Evolutionary conservation across 2,329 filamentous ascomycete genomes (phyloP).

Genomic region (Microcyclospora tardicrescens): DNA sequence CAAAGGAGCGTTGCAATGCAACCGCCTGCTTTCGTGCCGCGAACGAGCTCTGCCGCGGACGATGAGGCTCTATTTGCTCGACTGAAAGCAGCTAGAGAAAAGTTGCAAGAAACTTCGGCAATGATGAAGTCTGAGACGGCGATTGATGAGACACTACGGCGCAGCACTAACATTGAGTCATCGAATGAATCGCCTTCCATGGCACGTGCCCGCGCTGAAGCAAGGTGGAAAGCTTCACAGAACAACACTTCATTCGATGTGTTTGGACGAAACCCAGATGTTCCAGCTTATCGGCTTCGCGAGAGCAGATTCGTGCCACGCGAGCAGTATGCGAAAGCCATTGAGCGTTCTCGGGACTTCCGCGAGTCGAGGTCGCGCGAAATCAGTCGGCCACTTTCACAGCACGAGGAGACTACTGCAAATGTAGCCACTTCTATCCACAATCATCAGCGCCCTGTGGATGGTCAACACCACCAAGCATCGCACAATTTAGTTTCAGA

Average conservation of each 20-base stretch:
- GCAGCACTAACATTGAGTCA: slow-evolving; percentile 14
- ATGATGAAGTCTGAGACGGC: slow-evolving; percentile 8
- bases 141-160: slow-evolving; percentile 11
- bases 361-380: slow-evolving; percentile 10
- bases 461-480: no score
- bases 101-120: slow-evolving; percentile 10
- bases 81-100: slow-evolving; percentile 18
- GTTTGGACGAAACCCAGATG: slow-evolving; percentile 7
- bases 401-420: no score
- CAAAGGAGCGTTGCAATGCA: slow-evolving; percentile 4
- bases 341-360: slow-evolving; percentile 20
- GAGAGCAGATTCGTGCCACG: slow-evolving; percentile 25
- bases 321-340: slow-evolving; percentile 22
- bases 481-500: no score
- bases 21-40: slow-evolving; percentile 3
- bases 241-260: slow-evolving; percentile 3
- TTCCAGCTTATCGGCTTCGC: slow-evolving; percentile 24
- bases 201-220: slow-evolving; percentile 18
- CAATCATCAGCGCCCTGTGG: no score
- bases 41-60: slow-evolving; percentile 9
- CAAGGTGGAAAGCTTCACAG: slow-evolving; percentile 16
- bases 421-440: no score
- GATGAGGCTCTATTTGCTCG: slow-evolving; percentile 25
- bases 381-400: slow-evolving; percentile 10
- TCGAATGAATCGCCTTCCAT: slow-evolving; percentile 21